Evolutionary conservation across 2,329 filamentous ascomycete genomes (phyloP).

Genomic region (Herpotrichia juniperi): DNA sequence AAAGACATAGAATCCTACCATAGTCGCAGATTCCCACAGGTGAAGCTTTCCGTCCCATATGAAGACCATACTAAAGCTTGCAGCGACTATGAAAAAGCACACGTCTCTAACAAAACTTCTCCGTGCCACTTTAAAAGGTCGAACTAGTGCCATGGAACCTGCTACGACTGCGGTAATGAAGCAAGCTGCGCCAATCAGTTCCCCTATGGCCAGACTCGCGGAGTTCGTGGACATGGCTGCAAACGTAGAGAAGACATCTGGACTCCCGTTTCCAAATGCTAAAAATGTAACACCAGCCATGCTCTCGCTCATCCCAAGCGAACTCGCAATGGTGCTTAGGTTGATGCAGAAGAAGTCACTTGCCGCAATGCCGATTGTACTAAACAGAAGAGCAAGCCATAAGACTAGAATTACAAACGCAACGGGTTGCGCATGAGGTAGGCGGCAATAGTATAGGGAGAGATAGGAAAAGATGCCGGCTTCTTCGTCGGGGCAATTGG

Average conservation of each 20-base stretch:
- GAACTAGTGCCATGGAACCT: slow-evolving; percentile 95
- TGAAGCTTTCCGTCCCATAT: slow-evolving; percentile 82
- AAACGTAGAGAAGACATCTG: slow-evolving; percentile 98
- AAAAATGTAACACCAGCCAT: slow-evolving; percentile 95
- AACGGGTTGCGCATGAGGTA: slow-evolving; percentile 71
- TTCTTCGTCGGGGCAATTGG: slow-evolving; percentile 86
- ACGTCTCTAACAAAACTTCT: slow-evolving; percentile 92
- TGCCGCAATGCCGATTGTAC: slow-evolving; percentile 95
- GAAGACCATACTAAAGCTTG: slow-evolving; percentile 85
- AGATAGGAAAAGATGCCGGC: slow-evolving; percentile 90
- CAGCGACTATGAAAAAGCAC: slow-evolving; percentile 86
- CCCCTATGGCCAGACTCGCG: slow-evolving; percentile 93
- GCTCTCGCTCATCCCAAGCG: slow-evolving; percentile 93
- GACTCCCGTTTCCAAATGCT: slow-evolving; percentile 96
- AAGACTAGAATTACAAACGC: slow-evolving; percentile 79
- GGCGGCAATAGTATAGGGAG: slow-evolving; percentile 84
- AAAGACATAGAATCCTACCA: slow-evolving; percentile 90
- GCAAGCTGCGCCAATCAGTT: slow-evolving; percentile 90
- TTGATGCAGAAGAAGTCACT: slow-evolving; percentile 99
- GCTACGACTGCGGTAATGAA: slow-evolving; percentile 98
- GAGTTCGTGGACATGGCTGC: slow-evolving; percentile 97
- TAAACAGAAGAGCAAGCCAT: slow-evolving; percentile 91
- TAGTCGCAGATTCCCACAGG: slow-evolving; percentile 86
- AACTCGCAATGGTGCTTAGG: slow-evolving; percentile 85
- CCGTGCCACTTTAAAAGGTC: slow-evolving; percentile 88